Evolutionary conservation across 2,329 filamentous ascomycete species (phyloP).

Genomic region (Colletotrichum trifolii): DNA sequence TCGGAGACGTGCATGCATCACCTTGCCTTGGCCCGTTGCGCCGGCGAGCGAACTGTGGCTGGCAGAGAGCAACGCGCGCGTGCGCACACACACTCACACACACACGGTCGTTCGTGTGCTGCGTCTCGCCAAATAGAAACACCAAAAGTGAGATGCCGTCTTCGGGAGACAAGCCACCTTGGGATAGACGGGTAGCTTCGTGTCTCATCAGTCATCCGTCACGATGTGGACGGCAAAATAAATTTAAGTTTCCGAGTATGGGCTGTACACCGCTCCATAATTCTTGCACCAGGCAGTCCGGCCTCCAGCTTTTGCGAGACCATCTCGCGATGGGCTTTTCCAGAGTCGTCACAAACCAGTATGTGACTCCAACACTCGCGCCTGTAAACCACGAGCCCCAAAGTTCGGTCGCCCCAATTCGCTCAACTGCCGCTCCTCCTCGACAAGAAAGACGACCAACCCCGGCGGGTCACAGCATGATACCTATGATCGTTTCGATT

Average conservation of each 20-base stretch:
- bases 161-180: no score
- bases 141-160: no score
- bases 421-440: neutral
- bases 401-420: conserved; percentile 3
- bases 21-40: conserved; percentile 5
- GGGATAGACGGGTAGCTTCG: no score
- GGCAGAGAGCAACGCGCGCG: neutral
- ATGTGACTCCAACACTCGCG: conserved; percentile 22
- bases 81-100: neutral
- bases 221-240: neutral
- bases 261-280: neutral
- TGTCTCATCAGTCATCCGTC: neutral
- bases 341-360: neutral
- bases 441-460: neutral
- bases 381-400: conserved; percentile 8
- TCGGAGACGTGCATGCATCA: conserved; percentile 16
- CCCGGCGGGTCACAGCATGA: no score
- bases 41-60: neutral
- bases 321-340: conserved; percentile 4
- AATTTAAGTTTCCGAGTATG: no score
- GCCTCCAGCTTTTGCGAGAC: conserved; percentile 7
- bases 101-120: no score
- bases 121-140: no score
- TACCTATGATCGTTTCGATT: no score
- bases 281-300: neutral